Base-by-base conservation (phyloP, 108 stramenopile genomes). In the Seminavis robusta region DNA sequence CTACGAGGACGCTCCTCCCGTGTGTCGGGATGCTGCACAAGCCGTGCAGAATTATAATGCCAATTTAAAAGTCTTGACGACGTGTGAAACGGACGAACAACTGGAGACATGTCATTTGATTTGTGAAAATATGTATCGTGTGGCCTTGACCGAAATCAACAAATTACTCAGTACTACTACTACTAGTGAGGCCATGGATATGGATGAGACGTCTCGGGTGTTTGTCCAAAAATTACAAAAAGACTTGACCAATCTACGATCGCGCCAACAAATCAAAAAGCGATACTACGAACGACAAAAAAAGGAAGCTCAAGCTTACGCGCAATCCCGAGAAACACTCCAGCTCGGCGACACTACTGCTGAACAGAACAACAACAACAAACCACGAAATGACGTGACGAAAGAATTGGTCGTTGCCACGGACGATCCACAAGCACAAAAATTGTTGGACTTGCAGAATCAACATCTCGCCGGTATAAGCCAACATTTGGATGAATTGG, bases 11-110 rank as follows among this genome's bases (percentile, higher is more conserved):
- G 68, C 67, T 4, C 69, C 73, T 10, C 46, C 48, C 3, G 21
- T 16, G 16, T 67, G 61, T 48, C 33, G 21, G 33, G 37, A 28
- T 10, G 74, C 80, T 33, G 67, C 68, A 13, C 80, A 81, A 59
- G 60, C 71, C 13, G 29, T 81, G 11, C 74, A 75, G 36, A 81
- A 81, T 24, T 81, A 76, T 47, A 65, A 73, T 31, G 61, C 62
- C 52, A 81, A 81, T 66, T 28, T 81, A 11, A 50, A 54, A 42
- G 74, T 81, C n/a, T 37, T 81, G 37, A 39, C 57, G 4, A 19
- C 24, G 30, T 81, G 80, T 37, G 80, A 81, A 52, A 81, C 67
- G 11, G 45, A 61, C 10, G 74, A 81, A 42, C 80, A 81, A 59
- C 47, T 20, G 27, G 56, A 61, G 20, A 76, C 80, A 2, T 69